These are phyloP conservation scores for Naganishia vishniacii DNA, from an alignment of 768 basidiomycete species.

Conservation along the genomic window DNA sequence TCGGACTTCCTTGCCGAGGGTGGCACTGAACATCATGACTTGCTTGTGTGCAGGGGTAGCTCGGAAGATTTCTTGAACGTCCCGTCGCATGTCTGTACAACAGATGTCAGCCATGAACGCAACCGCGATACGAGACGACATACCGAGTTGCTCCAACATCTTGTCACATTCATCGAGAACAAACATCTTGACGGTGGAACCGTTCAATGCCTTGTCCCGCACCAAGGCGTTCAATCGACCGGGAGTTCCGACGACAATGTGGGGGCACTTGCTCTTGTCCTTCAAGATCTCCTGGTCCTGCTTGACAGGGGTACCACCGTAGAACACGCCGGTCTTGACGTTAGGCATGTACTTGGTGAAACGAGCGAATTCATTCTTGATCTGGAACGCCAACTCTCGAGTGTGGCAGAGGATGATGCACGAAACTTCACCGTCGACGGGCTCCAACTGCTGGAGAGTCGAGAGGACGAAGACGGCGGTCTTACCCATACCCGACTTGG, in stretches of 20 bases:
- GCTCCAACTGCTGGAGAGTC: conserved; percentile 94
- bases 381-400: conserved; percentile 97
- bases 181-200: conserved; percentile 94
- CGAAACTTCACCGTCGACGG: conserved; percentile 94
- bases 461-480: conserved; percentile 98
- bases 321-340: conserved; percentile 94
- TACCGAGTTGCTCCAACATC: conserved; percentile 99
- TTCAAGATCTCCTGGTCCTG: conserved; percentile 91
- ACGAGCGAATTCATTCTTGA: conserved; percentile 98
- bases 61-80: conserved; percentile 99
- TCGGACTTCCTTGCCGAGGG: conserved; percentile 91
- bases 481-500: conserved; percentile 89
- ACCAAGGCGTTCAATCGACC: conserved; percentile 93
- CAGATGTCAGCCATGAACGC: background rate
- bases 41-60: conserved; percentile 99
- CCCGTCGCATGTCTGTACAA: conserved; percentile 96
- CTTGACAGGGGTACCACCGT: conserved; percentile 88
- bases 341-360: conserved; percentile 99
- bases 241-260: conserved; percentile 97
- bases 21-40: conserved; percentile 99
- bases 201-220: conserved; percentile 86
- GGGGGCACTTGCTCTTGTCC: conserved; percentile 94
- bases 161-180: conserved; percentile 99
- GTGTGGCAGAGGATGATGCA: conserved; percentile 98
- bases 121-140: conserved; percentile 55